phyloP scores from a whole-genome alignment of 306 rosid genomes.

The Quercus alba region DNA sequence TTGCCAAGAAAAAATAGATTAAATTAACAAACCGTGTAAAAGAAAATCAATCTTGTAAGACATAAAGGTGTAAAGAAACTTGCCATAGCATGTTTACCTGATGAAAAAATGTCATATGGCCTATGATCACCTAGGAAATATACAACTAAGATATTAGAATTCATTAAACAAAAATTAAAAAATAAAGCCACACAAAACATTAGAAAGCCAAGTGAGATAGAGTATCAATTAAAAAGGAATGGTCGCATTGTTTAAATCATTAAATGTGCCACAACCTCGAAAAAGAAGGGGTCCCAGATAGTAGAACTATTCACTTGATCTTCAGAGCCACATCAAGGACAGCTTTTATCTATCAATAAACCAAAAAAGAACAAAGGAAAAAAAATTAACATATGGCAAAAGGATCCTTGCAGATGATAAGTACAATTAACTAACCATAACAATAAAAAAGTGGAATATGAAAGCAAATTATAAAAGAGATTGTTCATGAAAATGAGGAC shows the following conservation, averaged over 20 bases:
- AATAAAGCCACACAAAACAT: background rate
- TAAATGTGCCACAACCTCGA: conserved; percentile 78
- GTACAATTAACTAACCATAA: background rate
- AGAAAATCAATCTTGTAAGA: conserved; percentile 13
- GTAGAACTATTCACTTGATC: conserved; percentile 70
- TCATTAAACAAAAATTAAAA: conserved; percentile 10
- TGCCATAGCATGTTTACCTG: conserved; percentile 92
- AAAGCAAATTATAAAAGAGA: background rate
- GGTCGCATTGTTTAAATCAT: conserved; percentile 5
- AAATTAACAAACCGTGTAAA: conserved; percentile 16
- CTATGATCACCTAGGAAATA: conserved; percentile 88
- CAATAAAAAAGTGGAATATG: background rate
- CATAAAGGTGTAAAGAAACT: conserved; percentile 40
- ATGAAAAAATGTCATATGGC: conserved; percentile 91
- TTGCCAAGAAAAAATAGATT: background rate
- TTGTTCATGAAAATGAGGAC: no score
- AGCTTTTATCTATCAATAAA: conserved; percentile 60
- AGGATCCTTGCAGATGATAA: background rate
- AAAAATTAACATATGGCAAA: conserved; percentile 7
- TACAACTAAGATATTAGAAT: conserved; percentile 41
- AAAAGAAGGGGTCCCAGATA: conserved; percentile 95
- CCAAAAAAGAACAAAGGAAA: background rate
- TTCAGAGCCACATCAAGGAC: conserved; percentile 81
- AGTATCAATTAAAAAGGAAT: conserved; percentile 12
- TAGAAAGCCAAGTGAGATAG: conserved; percentile 6